A percentile compares a stretch with the other conserved stretches of the same genome.
These are phyloP conservation scores for Lentinus tigrinus DNA, from an alignment of 768 basidiomycete species.

Conservation along the genomic window DNA sequence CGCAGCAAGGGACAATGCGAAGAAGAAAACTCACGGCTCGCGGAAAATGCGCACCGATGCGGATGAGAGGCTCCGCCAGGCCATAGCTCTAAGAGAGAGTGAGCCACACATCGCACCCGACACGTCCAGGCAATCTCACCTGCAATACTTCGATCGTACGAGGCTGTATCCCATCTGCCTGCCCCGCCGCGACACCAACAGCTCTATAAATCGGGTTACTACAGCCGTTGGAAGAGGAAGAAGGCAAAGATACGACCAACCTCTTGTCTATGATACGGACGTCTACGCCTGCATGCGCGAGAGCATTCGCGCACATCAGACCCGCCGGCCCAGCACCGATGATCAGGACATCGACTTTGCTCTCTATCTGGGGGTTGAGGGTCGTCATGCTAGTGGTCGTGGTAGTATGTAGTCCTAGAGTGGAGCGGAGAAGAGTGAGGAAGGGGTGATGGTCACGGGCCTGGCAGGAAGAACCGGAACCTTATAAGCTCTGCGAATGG, in stretches of 20 bases:
- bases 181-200: constrained; percentile 43
- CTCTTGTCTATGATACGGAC: constrained; percentile 63
- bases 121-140: constrained; percentile 18
- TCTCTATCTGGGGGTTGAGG: constrained; percentile 25
- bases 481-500: too few relatives aligned
- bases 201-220: constrained; percentile 27
- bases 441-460: too few relatives aligned
- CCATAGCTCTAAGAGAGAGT: constrained; percentile 63
- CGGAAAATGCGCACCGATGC: constrained; percentile 70
- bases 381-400: neutral
- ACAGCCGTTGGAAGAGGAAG: constrained; percentile 11
- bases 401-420: neutral
- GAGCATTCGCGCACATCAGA: constrained; percentile 67
- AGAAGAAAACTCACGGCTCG: constrained; percentile 50
- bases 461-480: too few relatives aligned
- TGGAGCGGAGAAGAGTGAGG: too few relatives aligned
- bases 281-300: constrained; percentile 54
- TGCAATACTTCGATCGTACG: constrained; percentile 55
- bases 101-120: neutral
- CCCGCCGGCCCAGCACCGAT: constrained; percentile 63
- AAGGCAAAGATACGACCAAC: constrained; percentile 25
- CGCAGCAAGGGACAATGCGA: neutral
- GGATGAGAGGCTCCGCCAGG: constrained; percentile 61
- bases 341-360: constrained; percentile 57
- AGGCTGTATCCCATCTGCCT: constrained; percentile 59